Conservation (phyloP, 352 stramenopile genomes). For the Phytopythium boreale region DNA sequence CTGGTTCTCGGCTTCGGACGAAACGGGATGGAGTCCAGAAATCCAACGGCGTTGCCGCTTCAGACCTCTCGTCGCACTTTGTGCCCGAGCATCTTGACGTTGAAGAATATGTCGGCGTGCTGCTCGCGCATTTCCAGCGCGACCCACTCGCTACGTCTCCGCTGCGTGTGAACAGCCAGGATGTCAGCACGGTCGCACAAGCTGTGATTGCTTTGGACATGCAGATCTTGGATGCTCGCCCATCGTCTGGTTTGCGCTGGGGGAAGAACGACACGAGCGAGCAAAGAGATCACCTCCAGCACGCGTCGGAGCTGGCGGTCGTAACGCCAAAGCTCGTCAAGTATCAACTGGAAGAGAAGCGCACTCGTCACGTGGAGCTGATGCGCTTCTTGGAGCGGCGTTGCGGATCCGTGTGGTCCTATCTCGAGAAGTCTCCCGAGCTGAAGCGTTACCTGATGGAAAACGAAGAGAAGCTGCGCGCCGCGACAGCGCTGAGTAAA, state of each 20-base stretch:
- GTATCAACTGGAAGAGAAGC: slow-evolving; percentile 84
- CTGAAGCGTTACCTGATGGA: slow-evolving; percentile 52
- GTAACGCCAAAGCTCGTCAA: slow-evolving; percentile 83
- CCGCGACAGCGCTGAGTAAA: slow-evolving; percentile 70
- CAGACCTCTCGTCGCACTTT: slow-evolving; percentile 24
- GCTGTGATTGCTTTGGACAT: slow-evolving; percentile 55
- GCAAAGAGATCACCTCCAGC: slow-evolving; percentile 16
- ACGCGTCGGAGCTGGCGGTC: slow-evolving; percentile 21
- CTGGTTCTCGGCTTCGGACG: background rate
- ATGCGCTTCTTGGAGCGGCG: slow-evolving; percentile 64
- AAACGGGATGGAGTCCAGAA: background rate
- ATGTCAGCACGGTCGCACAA: slow-evolving; percentile 50
- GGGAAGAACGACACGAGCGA: slow-evolving; percentile 33
- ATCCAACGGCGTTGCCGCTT: background rate
- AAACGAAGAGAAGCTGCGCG: slow-evolving; percentile 75
- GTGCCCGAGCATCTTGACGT: slow-evolving; percentile 35
- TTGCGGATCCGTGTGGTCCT: slow-evolving; percentile 57
- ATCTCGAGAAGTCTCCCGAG: slow-evolving; percentile 49
- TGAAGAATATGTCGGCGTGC: slow-evolving; percentile 52
- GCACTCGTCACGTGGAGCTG: slow-evolving; percentile 51
- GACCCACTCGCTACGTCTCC: slow-evolving; percentile 35
- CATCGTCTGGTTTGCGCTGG: slow-evolving; percentile 81
- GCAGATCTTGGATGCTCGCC: slow-evolving; percentile 78
- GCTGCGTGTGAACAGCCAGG: slow-evolving; percentile 37
- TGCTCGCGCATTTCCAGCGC: slow-evolving; percentile 62